Percentiles rank a stretch among this genome's conserved stretches.
These are phyloP conservation scores for Leccinellum rugosiceps DNA, from an alignment of 768 basidiomycete genomes.

Conservation along the genomic window DNA sequence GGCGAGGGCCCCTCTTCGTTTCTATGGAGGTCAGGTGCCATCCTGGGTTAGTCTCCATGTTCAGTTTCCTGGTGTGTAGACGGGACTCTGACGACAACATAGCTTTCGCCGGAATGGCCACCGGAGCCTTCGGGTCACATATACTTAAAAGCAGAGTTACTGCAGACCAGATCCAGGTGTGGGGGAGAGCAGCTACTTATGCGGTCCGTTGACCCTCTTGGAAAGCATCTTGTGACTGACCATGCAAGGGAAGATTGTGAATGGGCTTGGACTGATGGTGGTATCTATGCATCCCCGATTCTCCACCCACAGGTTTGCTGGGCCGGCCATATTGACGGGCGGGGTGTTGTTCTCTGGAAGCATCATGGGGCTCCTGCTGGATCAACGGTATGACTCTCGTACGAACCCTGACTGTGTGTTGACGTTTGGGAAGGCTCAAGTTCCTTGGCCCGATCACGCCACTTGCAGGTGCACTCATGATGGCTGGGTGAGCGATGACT, in stretches of 20 bases:
- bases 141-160: slow-evolving; percentile 51
- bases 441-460: slow-evolving; percentile 67
- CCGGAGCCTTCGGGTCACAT: slow-evolving; percentile 72
- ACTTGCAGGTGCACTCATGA: slow-evolving; percentile 60
- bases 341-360: slow-evolving; percentile 60
- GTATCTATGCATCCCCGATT: slow-evolving; percentile 64
- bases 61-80: not conserved
- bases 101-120: slow-evolving; percentile 49
- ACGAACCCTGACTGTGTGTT: not conserved
- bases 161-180: slow-evolving; percentile 52
- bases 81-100: slow-evolving; percentile 1
- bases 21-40: slow-evolving; percentile 43
- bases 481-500: slow-evolving; percentile 53
- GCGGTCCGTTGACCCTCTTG: slow-evolving; percentile 41
- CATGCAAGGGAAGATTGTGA: slow-evolving; percentile 49
- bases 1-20: slow-evolving; percentile 18
- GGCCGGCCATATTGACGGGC: slow-evolving; percentile 61
- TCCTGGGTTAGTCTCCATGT: slow-evolving; percentile 34
- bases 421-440: slow-evolving; percentile 35
- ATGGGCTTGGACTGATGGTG: slow-evolving; percentile 63
- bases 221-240: slow-evolving; percentile 8
- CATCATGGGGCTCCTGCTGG: slow-evolving; percentile 53
- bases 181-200: slow-evolving; percentile 61
- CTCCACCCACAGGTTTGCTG: slow-evolving; percentile 57
- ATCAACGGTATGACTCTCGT: slow-evolving; percentile 33